These are phyloP conservation scores for Leptographium procerum DNA, from an alignment of 2,329 filamentous ascomycete species.

Conservation along the genomic window DNA sequence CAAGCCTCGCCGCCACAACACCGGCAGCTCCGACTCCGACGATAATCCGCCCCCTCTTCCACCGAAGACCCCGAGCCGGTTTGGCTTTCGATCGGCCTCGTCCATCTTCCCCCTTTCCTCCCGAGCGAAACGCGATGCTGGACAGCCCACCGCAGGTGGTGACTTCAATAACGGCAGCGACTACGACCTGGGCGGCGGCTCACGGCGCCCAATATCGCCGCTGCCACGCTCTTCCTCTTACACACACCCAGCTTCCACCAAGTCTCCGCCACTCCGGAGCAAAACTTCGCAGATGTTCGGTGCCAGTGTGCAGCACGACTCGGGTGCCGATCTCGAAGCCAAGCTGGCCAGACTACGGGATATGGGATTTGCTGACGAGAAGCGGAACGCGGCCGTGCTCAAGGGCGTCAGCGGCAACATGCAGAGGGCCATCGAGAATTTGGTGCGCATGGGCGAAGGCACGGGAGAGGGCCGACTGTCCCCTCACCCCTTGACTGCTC, in stretches of 20 bases:
- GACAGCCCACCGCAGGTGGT: conserved; percentile 14
- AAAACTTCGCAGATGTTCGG: conserved; percentile 62
- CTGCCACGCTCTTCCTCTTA: conserved; percentile 10
- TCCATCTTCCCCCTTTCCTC: conserved; percentile 56
- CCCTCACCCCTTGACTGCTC: conserved; percentile 23
- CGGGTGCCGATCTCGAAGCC: conserved; percentile 44
- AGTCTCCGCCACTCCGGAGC: conserved; percentile 31
- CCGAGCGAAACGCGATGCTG: conserved; percentile 43
- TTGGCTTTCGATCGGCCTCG: conserved; percentile 47
- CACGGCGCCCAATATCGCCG: conserved; percentile 23
- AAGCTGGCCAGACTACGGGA: conserved; percentile 72
- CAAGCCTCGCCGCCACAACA: conserved; percentile 23
- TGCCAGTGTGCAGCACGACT: conserved; percentile 46
- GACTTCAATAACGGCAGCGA: conserved; percentile 1
- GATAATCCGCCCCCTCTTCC: conserved; percentile 51
- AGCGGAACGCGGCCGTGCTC: conserved; percentile 66
- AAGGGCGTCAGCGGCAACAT: conserved; percentile 77
- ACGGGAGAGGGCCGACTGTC: conserved; percentile 43
- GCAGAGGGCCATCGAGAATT: conserved; percentile 72
- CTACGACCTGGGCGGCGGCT: conserved; percentile 12
- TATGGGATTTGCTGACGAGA: conserved; percentile 84
- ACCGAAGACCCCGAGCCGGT: conserved; percentile 52
- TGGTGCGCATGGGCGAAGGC: conserved; percentile 73
- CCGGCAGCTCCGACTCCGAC: conserved; percentile 39
- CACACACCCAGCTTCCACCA: conserved; percentile 12